phyloP scores from a whole-genome alignment of 2,329 filamentous ascomycete species.

The Colletotrichum orchidophilum region DNA sequence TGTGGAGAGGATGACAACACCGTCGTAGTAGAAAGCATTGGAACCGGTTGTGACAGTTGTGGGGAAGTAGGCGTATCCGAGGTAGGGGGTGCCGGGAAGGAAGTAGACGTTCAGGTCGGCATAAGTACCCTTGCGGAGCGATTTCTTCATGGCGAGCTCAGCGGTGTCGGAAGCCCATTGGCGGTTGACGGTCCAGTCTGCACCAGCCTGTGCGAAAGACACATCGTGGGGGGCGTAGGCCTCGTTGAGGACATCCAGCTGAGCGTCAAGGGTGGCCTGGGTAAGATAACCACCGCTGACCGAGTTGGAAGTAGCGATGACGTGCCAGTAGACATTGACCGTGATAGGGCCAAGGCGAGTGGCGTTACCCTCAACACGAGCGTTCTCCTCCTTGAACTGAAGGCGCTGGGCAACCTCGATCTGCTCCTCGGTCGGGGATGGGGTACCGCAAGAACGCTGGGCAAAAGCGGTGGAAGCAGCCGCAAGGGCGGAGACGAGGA shows the following conservation, averaged over 20 bases:
- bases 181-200: constrained; percentile 56
- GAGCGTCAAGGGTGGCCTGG: constrained; percentile 44
- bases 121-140: constrained; percentile 54
- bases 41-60: constrained; percentile 36
- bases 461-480: constrained; percentile 25
- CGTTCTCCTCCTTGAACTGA: constrained; percentile 26
- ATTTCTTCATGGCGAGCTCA: constrained; percentile 54
- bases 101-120: constrained; percentile 58
- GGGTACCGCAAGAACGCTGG: constrained; percentile 31
- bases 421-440: constrained; percentile 23
- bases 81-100: constrained; percentile 47
- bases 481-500: constrained; percentile 28
- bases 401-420: constrained; percentile 22
- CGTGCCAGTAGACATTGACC: constrained; percentile 52
- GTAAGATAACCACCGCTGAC: constrained; percentile 46
- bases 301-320: constrained; percentile 44
- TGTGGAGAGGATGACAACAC: constrained; percentile 49
- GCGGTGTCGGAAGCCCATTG: constrained; percentile 53
- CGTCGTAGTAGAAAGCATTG: constrained; percentile 48
- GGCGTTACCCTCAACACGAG: constrained; percentile 32
- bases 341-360: constrained; percentile 39
- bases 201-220: constrained; percentile 54
- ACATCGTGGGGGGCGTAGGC: constrained; percentile 55
- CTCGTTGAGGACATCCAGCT: constrained; percentile 55
- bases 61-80: constrained; percentile 60